Base-by-base conservation (phyloP, 257 asterid species). In the Paraleonurus japonicus region DNA sequence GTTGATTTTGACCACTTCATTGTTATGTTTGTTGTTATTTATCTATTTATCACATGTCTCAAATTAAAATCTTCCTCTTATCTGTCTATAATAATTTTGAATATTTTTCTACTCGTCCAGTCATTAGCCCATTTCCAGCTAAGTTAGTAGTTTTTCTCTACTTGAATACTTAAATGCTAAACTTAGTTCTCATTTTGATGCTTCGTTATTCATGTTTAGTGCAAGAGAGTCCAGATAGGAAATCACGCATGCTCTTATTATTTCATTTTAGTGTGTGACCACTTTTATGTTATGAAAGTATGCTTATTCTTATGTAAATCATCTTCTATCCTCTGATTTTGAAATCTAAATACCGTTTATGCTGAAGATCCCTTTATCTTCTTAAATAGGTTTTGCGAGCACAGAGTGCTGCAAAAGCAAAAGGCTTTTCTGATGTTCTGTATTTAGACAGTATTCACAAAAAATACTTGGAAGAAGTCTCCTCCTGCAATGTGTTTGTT, bases 371-470 rank as follows among this genome's bases (percentile, higher is more conserved):
- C 32, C 30, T 50, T 11, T 53, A 37, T 61, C 24, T 62, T 71
- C 59, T 53, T 27, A 32, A 35, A 60, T 67, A 94, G 96, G 97
- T 94, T 76, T 87, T 95, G 74, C 89, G 85, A 82, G 97, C 97
- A 15, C 98, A 95, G 81, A 79, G 92, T 85, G 95, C 87, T 78
- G 98, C 98, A 66, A 95, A 88, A 85, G 95, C 95, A 43, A 92
- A 95, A 69, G 99, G 96, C 61, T 92, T 73, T 81, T 86, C 99
- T 53, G 99, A 95, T 80, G 97, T 95, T 65, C 76, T 92, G 23
- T 95, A 89, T 79, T 87, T 92, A 75, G 99, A 95, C 51, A 81
- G 98, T 67, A 77, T 81, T 75, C 85, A 87, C 83, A 89, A 92
- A 33, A 89, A 61, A 67, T 89, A 89, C 81, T 85, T 92, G 69